Conservation (phyloP, 2,329 filamentous ascomycete genomes). For the Xylaria sp. region DNA sequence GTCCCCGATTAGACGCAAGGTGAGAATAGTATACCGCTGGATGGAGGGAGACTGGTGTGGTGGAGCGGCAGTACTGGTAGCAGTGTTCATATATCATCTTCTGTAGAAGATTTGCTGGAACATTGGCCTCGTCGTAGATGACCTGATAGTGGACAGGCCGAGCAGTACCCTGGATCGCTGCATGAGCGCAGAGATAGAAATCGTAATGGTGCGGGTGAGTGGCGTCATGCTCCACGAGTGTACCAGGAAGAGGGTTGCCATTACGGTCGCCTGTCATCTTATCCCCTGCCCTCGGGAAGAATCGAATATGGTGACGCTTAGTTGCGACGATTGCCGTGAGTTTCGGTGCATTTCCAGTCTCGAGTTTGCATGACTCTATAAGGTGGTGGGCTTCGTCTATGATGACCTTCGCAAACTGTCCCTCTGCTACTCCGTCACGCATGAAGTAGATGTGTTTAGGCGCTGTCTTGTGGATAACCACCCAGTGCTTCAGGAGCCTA, state of each 20-base stretch:
- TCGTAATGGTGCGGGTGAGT: conserved; percentile 91
- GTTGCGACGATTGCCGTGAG: conserved; percentile 87
- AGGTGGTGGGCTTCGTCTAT: conserved; percentile 76
- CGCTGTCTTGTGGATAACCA: conserved; percentile 52
- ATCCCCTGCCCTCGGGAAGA: conserved; percentile 72
- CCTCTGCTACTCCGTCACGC: conserved; percentile 88
- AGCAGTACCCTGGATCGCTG: conserved; percentile 90
- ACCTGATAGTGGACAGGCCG: conserved; percentile 92
- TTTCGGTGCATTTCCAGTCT: conserved; percentile 52
- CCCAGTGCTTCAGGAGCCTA: conserved; percentile 68
- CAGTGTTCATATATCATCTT: conserved; percentile 93
- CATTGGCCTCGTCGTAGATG: conserved; percentile 76
- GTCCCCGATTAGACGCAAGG: conserved; percentile 79
- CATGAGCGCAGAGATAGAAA: conserved; percentile 68
- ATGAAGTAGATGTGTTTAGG: conserved; percentile 87
- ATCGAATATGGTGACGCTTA: conserved; percentile 92
- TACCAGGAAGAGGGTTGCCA: conserved; percentile 82
- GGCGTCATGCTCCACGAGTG: conserved; percentile 84
- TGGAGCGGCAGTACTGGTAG: conserved; percentile 90
- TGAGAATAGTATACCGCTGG: conserved; percentile 97
- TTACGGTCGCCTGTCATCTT: conserved; percentile 66
- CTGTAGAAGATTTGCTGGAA: conserved; percentile 71
- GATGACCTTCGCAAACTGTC: conserved; percentile 80
- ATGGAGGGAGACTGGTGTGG: conserved; percentile 85
- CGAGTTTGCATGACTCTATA: conserved; percentile 57